Evolutionary conservation across 2,329 filamentous ascomycete genomes (phyloP).

Genomic region (Nemania abortiva): DNA sequence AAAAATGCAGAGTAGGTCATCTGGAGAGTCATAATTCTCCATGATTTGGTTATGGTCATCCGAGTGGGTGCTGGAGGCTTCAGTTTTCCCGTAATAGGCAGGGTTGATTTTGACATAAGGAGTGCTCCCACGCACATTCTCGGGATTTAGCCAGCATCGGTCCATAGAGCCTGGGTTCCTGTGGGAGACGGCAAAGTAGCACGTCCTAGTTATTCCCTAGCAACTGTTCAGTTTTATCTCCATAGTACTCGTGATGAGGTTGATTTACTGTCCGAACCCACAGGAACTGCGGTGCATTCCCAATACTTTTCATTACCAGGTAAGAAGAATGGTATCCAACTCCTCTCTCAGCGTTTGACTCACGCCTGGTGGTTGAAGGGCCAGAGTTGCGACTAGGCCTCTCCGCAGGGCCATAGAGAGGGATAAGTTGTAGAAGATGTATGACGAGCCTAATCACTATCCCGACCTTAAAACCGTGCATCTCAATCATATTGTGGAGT

Average conservation of each 20-base stretch:
- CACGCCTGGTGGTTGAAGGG: neutral
- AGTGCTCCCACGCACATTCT: neutral
- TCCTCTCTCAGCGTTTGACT: neutral
- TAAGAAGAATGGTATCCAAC: neutral
- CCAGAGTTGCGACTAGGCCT: neutral
- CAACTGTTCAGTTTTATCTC: neutral
- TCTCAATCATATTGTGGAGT: neutral
- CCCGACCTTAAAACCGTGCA: neutral
- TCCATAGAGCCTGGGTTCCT: constrained; percentile 3
- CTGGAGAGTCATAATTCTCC: neutral
- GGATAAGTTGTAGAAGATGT: constrained; percentile 8
- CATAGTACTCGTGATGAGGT: neutral
- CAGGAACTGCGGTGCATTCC: neutral
- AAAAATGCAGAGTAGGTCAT: neutral
- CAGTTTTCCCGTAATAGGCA: neutral
- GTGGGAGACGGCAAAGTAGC: constrained; percentile 5
- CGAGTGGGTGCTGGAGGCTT: neutral
- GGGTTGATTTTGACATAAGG: neutral
- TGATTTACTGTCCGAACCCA: neutral
- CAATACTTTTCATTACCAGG: neutral
- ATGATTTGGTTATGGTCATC: neutral
- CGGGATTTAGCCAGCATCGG: constrained; percentile 1
- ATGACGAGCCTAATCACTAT: constrained; percentile 1
- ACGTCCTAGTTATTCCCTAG: neutral
- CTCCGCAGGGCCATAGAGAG: constrained; percentile 2